Conservation (phyloP, 139 green algal genomes). For the Auxenochlorella pyrenoidosa region DNA sequence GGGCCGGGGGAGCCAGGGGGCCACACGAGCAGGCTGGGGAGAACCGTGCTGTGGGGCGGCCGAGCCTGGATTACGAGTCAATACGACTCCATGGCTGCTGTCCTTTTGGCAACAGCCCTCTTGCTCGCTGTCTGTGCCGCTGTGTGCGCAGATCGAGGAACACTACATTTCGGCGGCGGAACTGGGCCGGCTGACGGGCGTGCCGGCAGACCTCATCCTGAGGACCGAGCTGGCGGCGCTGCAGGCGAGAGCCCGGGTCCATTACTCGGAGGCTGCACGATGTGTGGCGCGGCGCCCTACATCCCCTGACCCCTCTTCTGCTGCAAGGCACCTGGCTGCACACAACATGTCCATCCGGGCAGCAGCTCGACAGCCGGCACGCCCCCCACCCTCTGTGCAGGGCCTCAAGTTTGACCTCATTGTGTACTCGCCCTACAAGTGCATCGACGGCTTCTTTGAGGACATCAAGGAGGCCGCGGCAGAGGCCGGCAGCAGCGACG, state of each 20-base stretch:
- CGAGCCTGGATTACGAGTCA: not conserved
- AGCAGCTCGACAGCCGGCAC: too few relatives aligned
- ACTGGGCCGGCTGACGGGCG: conserved; percentile 58
- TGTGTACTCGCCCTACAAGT: conserved; percentile 72
- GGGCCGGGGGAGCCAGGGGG: not conserved
- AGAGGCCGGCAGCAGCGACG: conserved; percentile 11
- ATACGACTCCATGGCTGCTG: not conserved
- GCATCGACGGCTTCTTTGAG: conserved; percentile 70
- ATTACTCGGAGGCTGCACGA: too few relatives aligned
- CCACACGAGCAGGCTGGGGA: too few relatives aligned
- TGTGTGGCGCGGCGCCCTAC: not conserved
- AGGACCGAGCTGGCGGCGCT: conserved; percentile 55
- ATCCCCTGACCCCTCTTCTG: too few relatives aligned
- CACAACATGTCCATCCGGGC: too few relatives aligned
- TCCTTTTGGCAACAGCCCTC: too few relatives aligned
- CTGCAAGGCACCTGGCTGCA: too few relatives aligned
- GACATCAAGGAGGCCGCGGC: conserved; percentile 33
- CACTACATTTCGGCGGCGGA: conserved; percentile 78
- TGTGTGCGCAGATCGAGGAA: conserved; percentile 76
- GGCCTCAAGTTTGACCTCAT: conserved; percentile 86
- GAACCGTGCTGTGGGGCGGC: too few relatives aligned
- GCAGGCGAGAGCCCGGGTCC: not conserved
- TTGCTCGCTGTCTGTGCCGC: too few relatives aligned
- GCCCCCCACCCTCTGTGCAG: too few relatives aligned
- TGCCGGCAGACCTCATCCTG: conserved; percentile 52